Conservation (phyloP, 805 yeast species). For the Candida corydali region DNA sequence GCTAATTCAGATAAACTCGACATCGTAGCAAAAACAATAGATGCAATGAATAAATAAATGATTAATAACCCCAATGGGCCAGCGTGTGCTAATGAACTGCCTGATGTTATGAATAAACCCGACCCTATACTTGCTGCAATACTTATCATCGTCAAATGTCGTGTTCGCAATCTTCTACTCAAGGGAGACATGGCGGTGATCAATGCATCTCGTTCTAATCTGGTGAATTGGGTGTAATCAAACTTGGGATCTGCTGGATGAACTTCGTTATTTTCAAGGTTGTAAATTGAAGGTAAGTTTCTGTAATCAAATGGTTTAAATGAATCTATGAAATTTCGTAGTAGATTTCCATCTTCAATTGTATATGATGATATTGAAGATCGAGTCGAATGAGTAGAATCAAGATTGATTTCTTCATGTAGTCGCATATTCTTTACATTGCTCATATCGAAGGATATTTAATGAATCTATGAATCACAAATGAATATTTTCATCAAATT, state of each 20-base stretch:
- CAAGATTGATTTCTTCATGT: too few species aligned
- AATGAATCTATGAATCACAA: too few species aligned
- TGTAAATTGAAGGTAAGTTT: slow-evolving; percentile 11
- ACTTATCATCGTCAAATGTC: slow-evolving; percentile 79
- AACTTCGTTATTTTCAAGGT: background rate
- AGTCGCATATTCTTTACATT: too few species aligned
- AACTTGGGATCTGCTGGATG: slow-evolving; percentile 22
- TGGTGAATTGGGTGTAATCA: slow-evolving; percentile 23
- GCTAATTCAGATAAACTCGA: slow-evolving; percentile 60
- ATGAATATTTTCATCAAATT: background rate
- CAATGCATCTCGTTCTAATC: slow-evolving; percentile 29
- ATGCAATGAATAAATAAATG: slow-evolving; percentile 50
- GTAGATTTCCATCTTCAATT: background rate
- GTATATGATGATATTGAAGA: background rate
- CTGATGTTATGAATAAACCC: slow-evolving; percentile 75
- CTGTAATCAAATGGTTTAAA: slow-evolving; percentile 27
- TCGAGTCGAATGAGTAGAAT: background rate
- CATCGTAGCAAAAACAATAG: slow-evolving; percentile 52
- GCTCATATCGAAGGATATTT: too few species aligned
- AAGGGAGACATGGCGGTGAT: slow-evolving; percentile 46
- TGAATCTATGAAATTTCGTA: slow-evolving; percentile 15
- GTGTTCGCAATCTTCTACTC: slow-evolving; percentile 48
- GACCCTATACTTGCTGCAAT: slow-evolving; percentile 83
- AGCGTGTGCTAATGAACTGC: slow-evolving; percentile 54
- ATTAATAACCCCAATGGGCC: slow-evolving; percentile 70